Evolutionary conservation across 306 rosid species (phyloP).

Genomic region (Medicago arabica): DNA sequence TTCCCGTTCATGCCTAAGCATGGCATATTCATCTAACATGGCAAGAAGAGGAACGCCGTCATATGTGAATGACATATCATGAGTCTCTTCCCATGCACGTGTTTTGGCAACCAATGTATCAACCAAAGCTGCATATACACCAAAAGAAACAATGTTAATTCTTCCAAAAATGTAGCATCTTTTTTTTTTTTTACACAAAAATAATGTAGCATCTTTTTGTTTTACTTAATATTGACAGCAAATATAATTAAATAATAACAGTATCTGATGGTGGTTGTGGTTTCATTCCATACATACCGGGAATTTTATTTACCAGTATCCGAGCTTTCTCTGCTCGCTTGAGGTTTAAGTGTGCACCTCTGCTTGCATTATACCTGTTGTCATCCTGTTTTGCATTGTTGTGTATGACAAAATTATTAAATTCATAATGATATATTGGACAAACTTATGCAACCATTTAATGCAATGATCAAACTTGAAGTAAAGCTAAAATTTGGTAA

Average conservation of each 20-base stretch:
- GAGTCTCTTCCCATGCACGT: slow-evolving; percentile 96
- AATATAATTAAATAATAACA: slow-evolving; percentile 26
- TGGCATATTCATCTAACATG: slow-evolving; percentile 97
- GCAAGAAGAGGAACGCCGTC: slow-evolving; percentile 99
- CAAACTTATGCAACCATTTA: slow-evolving; percentile 7
- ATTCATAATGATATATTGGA: background rate
- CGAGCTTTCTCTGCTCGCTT: slow-evolving; percentile 99
- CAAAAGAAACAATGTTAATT: slow-evolving; percentile 38
- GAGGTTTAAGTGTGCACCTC: slow-evolving; percentile 99
- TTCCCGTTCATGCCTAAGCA: slow-evolving; percentile 98
- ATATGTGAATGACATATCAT: slow-evolving; percentile 74
- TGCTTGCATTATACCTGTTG: slow-evolving; percentile 98
- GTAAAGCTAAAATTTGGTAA: slow-evolving; percentile 29
- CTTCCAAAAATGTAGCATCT: background rate
- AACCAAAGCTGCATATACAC: slow-evolving; percentile 75
- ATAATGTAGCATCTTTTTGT: slow-evolving; percentile 2
- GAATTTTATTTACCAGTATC: slow-evolving; percentile 92
- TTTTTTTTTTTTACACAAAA: too few relatives aligned
- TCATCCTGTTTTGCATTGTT: slow-evolving; percentile 78
- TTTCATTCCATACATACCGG: slow-evolving; percentile 59
- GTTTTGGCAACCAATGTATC: slow-evolving; percentile 94
- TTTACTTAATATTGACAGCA: background rate
- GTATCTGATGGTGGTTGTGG: slow-evolving; percentile 11
- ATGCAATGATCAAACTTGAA: slow-evolving; percentile 26
- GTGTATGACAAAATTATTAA: slow-evolving; percentile 22